Evolutionary conservation across 2,329 filamentous ascomycete genomes (phyloP).

Genomic region (Stemphylium vesicarium): DNA sequence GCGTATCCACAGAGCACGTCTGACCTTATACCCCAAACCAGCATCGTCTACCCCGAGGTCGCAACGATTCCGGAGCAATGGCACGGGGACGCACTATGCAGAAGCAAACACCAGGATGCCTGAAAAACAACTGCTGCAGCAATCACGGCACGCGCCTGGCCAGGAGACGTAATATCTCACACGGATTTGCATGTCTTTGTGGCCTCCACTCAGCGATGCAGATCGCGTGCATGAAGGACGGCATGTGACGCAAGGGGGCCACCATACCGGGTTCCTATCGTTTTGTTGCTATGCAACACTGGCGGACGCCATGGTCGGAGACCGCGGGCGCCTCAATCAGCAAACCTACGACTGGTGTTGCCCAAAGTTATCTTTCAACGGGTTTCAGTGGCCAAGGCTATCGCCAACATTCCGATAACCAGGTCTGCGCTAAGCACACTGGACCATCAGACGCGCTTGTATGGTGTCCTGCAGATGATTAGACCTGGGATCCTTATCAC

Average conservation of each 20-base stretch:
- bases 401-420: slow-evolving; percentile 31
- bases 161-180: not conserved
- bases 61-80: slow-evolving; percentile 6
- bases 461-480: slow-evolving; percentile 22
- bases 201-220: slow-evolving; percentile 17
- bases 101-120: not conserved
- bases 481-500: slow-evolving; percentile 25
- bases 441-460: slow-evolving; percentile 19
- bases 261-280: slow-evolving; percentile 22
- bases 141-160: no score
- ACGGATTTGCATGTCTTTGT: slow-evolving; percentile 4
- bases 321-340: slow-evolving; percentile 19
- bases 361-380: slow-evolving; percentile 25
- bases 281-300: slow-evolving; percentile 7
- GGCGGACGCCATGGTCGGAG: slow-evolving; percentile 15
- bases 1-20: slow-evolving; percentile 34
- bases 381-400: slow-evolving; percentile 13
- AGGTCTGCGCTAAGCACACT: slow-evolving; percentile 29
- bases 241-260: slow-evolving; percentile 16
- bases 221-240: slow-evolving; percentile 15
- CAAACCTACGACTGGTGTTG: slow-evolving; percentile 19
- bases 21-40: slow-evolving; percentile 26
- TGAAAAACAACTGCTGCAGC: not conserved
- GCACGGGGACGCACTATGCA: slow-evolving; percentile 2
- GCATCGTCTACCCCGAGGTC: slow-evolving; percentile 37